A percentile compares a stretch with the other conserved stretches of the same genome.
Evolutionary conservation across 345 rosid genomes (phyloP).

Genomic region (Hevea brasiliensis): DNA sequence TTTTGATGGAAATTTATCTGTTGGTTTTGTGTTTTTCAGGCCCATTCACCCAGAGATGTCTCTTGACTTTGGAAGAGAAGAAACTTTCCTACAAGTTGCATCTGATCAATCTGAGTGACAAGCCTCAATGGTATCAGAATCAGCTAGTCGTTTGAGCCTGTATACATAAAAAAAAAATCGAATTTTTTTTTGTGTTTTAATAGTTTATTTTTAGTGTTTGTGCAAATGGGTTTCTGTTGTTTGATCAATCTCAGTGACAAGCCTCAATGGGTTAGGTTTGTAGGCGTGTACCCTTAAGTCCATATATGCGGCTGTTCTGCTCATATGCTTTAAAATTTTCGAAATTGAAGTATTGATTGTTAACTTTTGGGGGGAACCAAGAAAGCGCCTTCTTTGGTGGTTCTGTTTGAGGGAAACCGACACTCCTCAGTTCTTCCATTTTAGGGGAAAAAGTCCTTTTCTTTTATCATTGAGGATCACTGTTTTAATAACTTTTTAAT

Average conservation of each 20-base stretch:
- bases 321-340: too few relatives aligned
- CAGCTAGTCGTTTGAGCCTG: not conserved
- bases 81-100: conserved; percentile 52
- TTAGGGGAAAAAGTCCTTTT: too few relatives aligned
- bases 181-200: not conserved
- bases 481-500: not conserved
- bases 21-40: conserved; percentile 39
- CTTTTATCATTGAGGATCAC: not conserved
- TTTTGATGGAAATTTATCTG: not conserved
- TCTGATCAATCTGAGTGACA: conserved; percentile 59
- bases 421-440: not conserved
- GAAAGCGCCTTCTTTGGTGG: not conserved
- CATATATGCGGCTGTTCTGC: not conserved
- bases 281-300: not conserved
- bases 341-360: not conserved
- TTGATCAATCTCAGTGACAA: too few relatives aligned
- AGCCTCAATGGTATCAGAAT: conserved; percentile 68
- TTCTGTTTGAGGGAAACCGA: not conserved
- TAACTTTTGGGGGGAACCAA: not conserved
- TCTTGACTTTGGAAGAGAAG: conserved; percentile 90
- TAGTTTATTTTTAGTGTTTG: not conserved
- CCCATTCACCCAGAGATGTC: conserved; percentile 67
- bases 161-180: not conserved
- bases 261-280: not conserved
- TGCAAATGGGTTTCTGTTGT: conserved; percentile 13